These are phyloP conservation scores for Termitomyces sp. DNA, from an alignment of 768 basidiomycete species.

Conservation along the genomic window DNA sequence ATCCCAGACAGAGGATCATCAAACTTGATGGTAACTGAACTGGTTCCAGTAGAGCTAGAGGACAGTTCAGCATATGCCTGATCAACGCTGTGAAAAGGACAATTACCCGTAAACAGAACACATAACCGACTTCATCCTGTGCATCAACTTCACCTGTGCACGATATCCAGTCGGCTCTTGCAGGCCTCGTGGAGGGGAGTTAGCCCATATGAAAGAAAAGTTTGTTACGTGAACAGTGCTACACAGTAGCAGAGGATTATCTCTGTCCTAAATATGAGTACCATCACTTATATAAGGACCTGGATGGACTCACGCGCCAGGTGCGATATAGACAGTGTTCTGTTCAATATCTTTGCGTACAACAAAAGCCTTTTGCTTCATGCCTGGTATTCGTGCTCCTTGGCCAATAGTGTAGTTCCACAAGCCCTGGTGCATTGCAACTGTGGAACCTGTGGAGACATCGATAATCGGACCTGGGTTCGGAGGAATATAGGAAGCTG, in stretches of 20 bases:
- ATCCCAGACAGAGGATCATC: slow-evolving; percentile 61
- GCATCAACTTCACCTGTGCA: slow-evolving; percentile 59
- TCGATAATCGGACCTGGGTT: slow-evolving; percentile 68
- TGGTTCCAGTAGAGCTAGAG: slow-evolving; percentile 8
- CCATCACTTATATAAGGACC: not conserved
- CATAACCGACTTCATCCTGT: slow-evolving; percentile 53
- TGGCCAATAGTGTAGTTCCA: slow-evolving; percentile 90
- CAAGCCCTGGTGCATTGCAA: slow-evolving; percentile 67
- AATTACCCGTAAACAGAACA: slow-evolving; percentile 51
- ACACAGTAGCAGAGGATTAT: slow-evolving; percentile 54
- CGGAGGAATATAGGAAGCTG: slow-evolving; percentile 74
- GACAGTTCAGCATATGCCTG: slow-evolving; percentile 11
- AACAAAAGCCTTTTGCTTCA: slow-evolving; percentile 63
- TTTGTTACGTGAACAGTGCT: slow-evolving; percentile 33
- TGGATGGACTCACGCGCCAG: slow-evolving; percentile 52
- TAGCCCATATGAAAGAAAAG: slow-evolving; percentile 78
- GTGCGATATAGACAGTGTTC: slow-evolving; percentile 75
- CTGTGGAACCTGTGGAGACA: slow-evolving; percentile 41
- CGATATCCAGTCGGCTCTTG: slow-evolving; percentile 38
- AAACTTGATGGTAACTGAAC: slow-evolving; percentile 42
- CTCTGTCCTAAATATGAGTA: slow-evolving; percentile 27
- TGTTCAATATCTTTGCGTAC: slow-evolving; percentile 55
- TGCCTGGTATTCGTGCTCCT: slow-evolving; percentile 60
- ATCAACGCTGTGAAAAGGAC: not conserved
- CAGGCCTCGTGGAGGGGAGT: slow-evolving; percentile 45